These are phyloP conservation scores for Ceratobasidium papillatum DNA, from an alignment of 1,284 basidiomycete genomes.

Conservation along the genomic window DNA sequence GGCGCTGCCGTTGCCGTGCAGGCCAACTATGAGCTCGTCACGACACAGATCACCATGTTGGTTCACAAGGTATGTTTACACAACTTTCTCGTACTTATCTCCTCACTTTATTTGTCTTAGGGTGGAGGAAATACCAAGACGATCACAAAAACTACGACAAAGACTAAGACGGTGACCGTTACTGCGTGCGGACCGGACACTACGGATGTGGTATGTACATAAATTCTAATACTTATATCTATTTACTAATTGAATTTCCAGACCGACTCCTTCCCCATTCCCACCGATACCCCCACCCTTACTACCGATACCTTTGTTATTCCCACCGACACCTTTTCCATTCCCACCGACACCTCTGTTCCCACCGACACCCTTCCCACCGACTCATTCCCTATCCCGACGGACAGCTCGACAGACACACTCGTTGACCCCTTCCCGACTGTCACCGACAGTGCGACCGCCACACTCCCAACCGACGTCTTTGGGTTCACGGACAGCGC, in stretches of 20 bases:
- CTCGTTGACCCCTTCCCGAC: neutral
- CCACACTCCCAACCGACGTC: neutral
- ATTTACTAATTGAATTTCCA: neutral
- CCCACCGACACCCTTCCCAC: neutral
- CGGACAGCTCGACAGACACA: neutral
- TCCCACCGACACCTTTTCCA: neutral
- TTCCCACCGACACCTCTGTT: neutral
- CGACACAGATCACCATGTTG: conserved; percentile 32
- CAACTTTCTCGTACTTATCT: neutral
- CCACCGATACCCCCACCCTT: too few relatives aligned
- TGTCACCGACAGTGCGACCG: neutral
- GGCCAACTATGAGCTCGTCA: conserved; percentile 29
- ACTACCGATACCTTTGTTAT: conserved; percentile 10
- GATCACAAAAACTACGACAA: conserved; percentile 25
- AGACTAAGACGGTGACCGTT: conserved; percentile 22
- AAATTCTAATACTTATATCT: neutral
- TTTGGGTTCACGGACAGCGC: neutral
- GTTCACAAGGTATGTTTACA: conserved; percentile 25
- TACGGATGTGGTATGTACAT: neutral
- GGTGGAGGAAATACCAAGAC: conserved; percentile 20
- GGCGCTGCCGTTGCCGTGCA: conserved; percentile 9
- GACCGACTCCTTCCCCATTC: neutral
- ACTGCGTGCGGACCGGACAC: conserved; percentile 21
- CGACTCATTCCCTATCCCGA: neutral
- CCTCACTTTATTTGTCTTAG: neutral